Percentiles rank a stretch among this genome's conserved stretches.
phyloP scores from a whole-genome alignment of 2,329 filamentous ascomycete species.

The Aspergillus fijiensis region DNA sequence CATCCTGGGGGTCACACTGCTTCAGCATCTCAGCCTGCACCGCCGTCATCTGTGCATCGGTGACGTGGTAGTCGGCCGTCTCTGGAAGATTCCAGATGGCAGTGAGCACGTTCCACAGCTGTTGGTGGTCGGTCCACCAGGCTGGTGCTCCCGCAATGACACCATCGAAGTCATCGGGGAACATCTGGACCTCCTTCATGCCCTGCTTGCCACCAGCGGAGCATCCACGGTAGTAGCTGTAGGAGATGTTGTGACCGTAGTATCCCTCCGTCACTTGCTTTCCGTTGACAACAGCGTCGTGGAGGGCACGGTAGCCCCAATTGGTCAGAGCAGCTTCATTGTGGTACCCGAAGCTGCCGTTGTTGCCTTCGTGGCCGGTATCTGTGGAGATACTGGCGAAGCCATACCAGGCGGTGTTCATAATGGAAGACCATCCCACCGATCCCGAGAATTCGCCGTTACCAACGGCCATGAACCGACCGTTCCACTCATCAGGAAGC shows the following conservation, averaged over 20 bases:
- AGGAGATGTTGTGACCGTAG: conserved; percentile 46
- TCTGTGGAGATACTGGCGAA: conserved; percentile 8
- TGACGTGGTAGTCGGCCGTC: conserved; percentile 47
- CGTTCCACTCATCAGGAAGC: conserved; percentile 4
- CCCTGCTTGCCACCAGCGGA: conserved; percentile 62
- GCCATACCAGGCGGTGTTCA: conserved; percentile 8
- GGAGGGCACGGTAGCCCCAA: conserved; percentile 44
- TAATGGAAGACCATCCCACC: conserved; percentile 5
- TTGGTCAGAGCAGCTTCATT: conserved; percentile 32
- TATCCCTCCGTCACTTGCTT: conserved; percentile 51
- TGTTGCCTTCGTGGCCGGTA: conserved; percentile 7
- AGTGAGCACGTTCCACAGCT: conserved; percentile 47
- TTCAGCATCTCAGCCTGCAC: conserved; percentile 47
- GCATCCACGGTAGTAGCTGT: conserved; percentile 52
- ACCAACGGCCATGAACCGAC: conserved; percentile 5
- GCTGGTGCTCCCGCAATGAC: conserved; percentile 52
- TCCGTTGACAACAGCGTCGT: conserved; percentile 50
- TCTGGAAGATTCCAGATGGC: conserved; percentile 52
- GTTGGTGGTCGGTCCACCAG: conserved; percentile 53
- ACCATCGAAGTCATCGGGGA: conserved; percentile 59
- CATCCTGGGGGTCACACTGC: conserved; percentile 56
- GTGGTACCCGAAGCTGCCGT: conserved; percentile 7
- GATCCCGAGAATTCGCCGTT: conserved; percentile 6
- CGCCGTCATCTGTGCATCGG: conserved; percentile 41
- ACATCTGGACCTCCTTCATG: conserved; percentile 54